A percentile compares a stretch with the other conserved stretches of the same genome.
Evolutionary conservation across 257 asterid species (phyloP).

Genomic region (Ehretia macrophylla): DNA sequence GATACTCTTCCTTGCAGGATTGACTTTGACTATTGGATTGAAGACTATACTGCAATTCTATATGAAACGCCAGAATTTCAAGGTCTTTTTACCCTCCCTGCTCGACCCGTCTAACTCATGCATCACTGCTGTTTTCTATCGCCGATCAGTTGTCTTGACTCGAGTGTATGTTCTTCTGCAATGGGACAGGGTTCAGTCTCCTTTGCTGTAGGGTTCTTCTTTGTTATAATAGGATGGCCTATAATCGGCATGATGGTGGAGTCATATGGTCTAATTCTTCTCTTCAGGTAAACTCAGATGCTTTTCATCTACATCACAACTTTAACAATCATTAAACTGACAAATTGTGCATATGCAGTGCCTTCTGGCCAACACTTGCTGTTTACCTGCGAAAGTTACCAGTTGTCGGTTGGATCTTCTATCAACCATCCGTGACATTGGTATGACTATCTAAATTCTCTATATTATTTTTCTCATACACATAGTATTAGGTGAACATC

Average conservation of each 20-base stretch:
- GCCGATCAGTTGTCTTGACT: background rate
- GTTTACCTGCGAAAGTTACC: conserved; percentile 33
- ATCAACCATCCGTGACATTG: conserved; percentile 17
- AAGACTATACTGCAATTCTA: conserved; percentile 28
- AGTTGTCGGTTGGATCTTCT: conserved; percentile 32
- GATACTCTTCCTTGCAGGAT: conserved; percentile 43
- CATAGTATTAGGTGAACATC: too few species aligned
- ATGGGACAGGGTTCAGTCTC: conserved; percentile 57
- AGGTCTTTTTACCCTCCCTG: conserved; percentile 17
- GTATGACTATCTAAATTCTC: conserved; percentile 35
- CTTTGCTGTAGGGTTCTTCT: conserved; percentile 62
- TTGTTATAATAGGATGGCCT: conserved; percentile 77
- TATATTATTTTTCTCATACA: background rate
- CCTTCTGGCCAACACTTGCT: conserved; percentile 31
- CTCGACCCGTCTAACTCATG: background rate
- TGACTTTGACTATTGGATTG: conserved; percentile 29
- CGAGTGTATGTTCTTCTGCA: background rate
- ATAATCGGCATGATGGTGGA: conserved; percentile 76
- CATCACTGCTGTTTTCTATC: background rate
- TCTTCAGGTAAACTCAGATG: conserved; percentile 47
- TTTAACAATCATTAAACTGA: background rate
- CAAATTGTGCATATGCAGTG: conserved; percentile 23
- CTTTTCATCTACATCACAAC: background rate
- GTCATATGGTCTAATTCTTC: conserved; percentile 68
- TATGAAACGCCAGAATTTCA: conserved; percentile 27